Percentiles rank a stretch among this genome's conserved stretches.
Evolutionary conservation across 1,139 yeast species (phyloP).

Genomic region (Geotrichum citri-aurantii): DNA sequence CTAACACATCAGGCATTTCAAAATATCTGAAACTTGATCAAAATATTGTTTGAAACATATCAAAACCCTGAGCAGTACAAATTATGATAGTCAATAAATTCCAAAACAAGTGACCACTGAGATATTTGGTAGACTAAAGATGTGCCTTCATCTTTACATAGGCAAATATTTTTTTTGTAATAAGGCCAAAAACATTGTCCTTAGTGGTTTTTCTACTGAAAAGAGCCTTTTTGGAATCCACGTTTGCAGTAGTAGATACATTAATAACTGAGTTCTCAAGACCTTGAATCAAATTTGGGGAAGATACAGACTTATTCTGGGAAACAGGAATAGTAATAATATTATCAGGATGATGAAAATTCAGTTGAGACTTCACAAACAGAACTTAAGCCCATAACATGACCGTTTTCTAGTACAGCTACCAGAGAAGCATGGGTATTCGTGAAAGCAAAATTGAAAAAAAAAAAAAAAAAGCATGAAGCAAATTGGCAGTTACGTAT

Average conservation of each 20-base stretch:
- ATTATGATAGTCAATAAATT: slow-evolving; percentile 43
- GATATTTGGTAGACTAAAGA: slow-evolving; percentile 53
- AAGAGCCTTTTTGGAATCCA: no score
- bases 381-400: slow-evolving; percentile 63
- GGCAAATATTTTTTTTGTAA: slow-evolving; percentile 76
- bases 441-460: slow-evolving; percentile 88
- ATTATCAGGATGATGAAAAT: slow-evolving; percentile 71
- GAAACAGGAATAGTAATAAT: slow-evolving; percentile 43
- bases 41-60: slow-evolving; percentile 70
- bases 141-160: slow-evolving; percentile 69
- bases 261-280: no score
- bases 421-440: slow-evolving; percentile 74
- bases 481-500: no score
- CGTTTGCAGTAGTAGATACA: no score
- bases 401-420: slow-evolving; percentile 77
- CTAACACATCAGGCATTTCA: neutral
- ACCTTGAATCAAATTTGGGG: no score
- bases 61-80: slow-evolving; percentile 49
- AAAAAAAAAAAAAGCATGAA: slow-evolving; percentile 83
- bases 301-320: slow-evolving; percentile 43
- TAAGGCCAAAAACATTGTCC: no score
- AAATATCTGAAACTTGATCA: slow-evolving; percentile 78
- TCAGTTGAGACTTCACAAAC: slow-evolving; percentile 73
- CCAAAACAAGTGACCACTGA: slow-evolving; percentile 58
- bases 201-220: no score